phyloP scores from a whole-genome alignment of 805 yeast genomes.

The Myxozyma nipponensis region DNA sequence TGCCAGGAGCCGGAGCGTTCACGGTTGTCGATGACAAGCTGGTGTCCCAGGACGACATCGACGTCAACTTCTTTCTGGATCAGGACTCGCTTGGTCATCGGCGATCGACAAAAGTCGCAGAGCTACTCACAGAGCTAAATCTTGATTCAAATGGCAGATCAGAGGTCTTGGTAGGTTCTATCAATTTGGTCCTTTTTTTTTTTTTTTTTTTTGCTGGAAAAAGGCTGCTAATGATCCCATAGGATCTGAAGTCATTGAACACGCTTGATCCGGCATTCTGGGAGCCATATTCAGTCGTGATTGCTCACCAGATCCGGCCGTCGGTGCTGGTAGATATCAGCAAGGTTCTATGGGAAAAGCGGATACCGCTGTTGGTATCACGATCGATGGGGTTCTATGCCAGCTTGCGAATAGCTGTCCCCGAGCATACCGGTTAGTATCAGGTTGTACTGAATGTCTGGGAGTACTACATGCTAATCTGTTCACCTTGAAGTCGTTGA shows the following conservation, averaged over 20 bases:
- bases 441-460: background rate
- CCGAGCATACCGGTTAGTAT: slow-evolving; percentile 51
- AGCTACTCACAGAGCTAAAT: slow-evolving; percentile 54
- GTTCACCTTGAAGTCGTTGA: slow-evolving; percentile 43
- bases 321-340: slow-evolving; percentile 34
- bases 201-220: no score
- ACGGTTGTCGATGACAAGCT: slow-evolving; percentile 51
- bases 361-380: slow-evolving; percentile 54
- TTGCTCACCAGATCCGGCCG: slow-evolving; percentile 42
- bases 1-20: slow-evolving; percentile 55
- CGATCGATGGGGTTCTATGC: slow-evolving; percentile 65
- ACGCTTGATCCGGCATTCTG: slow-evolving; percentile 38
- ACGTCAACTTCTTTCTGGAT: slow-evolving; percentile 60
- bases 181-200: background rate
- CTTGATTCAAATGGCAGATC: slow-evolving; percentile 49
- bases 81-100: slow-evolving; percentile 44
- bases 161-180: slow-evolving; percentile 5
- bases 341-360: slow-evolving; percentile 41
- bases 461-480: background rate
- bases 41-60: slow-evolving; percentile 46
- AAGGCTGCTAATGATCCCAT: background rate
- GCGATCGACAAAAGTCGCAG: slow-evolving; percentile 42
- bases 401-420: slow-evolving; percentile 47
- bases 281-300: slow-evolving; percentile 49
- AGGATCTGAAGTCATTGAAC: slow-evolving; percentile 7